A percentile compares a stretch with the other conserved stretches of the same genome.
phyloP scores from a whole-genome alignment of 352 stramenopile species.

The Phytophthora sp. region DNA sequence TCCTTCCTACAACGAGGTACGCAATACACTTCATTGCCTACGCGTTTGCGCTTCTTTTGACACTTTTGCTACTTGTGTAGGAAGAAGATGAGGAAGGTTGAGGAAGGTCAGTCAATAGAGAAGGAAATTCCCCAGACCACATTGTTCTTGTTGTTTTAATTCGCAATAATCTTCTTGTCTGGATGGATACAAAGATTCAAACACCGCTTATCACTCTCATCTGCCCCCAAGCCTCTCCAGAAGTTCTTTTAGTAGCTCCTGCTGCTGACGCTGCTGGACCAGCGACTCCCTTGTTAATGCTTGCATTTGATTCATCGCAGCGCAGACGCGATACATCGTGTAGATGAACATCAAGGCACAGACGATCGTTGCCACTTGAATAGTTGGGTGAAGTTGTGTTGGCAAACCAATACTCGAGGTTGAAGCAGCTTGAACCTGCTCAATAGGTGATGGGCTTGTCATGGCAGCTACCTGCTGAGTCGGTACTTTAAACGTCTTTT shows the following conservation, averaged over 20 bases:
- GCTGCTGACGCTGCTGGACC: slow-evolving; percentile 65
- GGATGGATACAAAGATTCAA: too few relatives aligned
- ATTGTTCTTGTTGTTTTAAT: slow-evolving; percentile 3
- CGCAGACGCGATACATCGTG: slow-evolving; percentile 67
- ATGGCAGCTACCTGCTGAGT: background rate
- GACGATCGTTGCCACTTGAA: slow-evolving; percentile 54
- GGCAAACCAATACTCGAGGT: background rate
- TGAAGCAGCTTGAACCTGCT: background rate
- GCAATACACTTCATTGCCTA: background rate
- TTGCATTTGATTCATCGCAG: slow-evolving; percentile 67
- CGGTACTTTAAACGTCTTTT: slow-evolving; percentile 6
- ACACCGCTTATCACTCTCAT: slow-evolving; percentile 5
- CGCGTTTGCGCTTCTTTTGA: background rate
- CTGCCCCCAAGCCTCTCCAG: slow-evolving; percentile 45
- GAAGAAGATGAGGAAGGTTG: slow-evolving; percentile 49
- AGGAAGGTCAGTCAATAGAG: slow-evolving; percentile 32
- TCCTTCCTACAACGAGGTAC: slow-evolving; percentile 63
- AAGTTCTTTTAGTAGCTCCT: slow-evolving; percentile 68
- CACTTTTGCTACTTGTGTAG: slow-evolving; percentile 10
- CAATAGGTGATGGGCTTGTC: background rate
- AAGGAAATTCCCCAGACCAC: background rate
- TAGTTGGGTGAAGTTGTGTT: slow-evolving; percentile 21
- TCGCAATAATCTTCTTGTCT: background rate
- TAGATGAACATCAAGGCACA: slow-evolving; percentile 76
- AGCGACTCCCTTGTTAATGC: slow-evolving; percentile 59